phyloP scores from a whole-genome alignment of 176 grass and related monocot genomes.

The Oryza punctata region DNA sequence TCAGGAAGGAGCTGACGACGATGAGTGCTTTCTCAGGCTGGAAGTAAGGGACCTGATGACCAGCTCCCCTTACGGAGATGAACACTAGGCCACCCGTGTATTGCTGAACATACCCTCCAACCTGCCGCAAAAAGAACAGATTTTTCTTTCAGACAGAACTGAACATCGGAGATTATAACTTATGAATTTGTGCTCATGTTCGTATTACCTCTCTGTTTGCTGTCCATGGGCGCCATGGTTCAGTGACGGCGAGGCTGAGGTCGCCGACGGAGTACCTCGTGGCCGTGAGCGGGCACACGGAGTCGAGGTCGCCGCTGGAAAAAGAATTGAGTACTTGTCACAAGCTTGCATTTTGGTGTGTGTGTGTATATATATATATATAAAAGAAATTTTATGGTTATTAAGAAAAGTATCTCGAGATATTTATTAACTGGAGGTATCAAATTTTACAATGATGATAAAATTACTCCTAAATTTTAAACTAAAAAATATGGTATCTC shows the following conservation, averaged over 20 bases:
- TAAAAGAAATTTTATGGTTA: too few species aligned
- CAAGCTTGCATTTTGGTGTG: too few species aligned
- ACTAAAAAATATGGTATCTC: too few species aligned
- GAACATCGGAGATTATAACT: not conserved
- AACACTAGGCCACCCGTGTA: conserved; percentile 39
- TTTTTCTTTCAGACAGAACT: not conserved
- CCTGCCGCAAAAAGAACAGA: not conserved
- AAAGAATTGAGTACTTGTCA: not conserved
- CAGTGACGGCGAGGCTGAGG: conserved; percentile 26
- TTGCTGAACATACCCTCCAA: conserved; percentile 54
- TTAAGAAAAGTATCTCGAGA: too few species aligned
- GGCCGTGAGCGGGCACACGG: conserved; percentile 33
- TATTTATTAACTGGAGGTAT: too few species aligned
- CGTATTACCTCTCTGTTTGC: conserved; percentile 34
- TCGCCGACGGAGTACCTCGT: conserved; percentile 42
- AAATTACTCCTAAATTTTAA: too few species aligned
- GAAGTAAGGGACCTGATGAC: conserved; percentile 45
- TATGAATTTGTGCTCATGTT: not conserved
- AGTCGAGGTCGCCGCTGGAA: conserved; percentile 54
- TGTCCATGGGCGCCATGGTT: conserved; percentile 53
- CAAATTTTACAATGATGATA: too few species aligned
- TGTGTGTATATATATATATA: too few species aligned
- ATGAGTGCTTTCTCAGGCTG: conserved; percentile 42
- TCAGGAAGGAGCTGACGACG: conserved; percentile 49
- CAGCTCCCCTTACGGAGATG: conserved; percentile 47